Conservation (phyloP, 2,329 filamentous ascomycete species). For the Sclerotinia minor region DNA sequence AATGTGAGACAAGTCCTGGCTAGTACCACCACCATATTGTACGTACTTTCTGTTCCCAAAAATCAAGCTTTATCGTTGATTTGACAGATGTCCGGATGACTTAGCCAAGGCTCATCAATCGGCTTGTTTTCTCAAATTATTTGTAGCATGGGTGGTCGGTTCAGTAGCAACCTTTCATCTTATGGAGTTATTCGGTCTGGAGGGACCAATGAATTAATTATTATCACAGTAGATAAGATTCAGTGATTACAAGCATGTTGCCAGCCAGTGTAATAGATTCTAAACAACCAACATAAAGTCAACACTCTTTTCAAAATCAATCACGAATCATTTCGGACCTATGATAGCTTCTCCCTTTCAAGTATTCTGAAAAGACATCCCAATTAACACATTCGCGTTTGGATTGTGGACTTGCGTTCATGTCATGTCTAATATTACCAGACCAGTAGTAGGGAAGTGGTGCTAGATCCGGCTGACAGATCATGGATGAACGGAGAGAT, state of each 20-base stretch:
- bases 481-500: slow-evolving; percentile 21
- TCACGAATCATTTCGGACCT: slow-evolving; percentile 17
- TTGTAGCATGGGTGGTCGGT: background rate
- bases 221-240: background rate
- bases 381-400: slow-evolving; percentile 22
- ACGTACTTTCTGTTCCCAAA: background rate
- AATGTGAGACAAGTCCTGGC: background rate
- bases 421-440: slow-evolving; percentile 10
- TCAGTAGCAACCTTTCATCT: background rate
- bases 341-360: slow-evolving; percentile 18
- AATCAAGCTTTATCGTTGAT: background rate
- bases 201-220: background rate
- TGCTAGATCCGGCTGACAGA: slow-evolving; percentile 23
- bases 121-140: background rate
- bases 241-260: background rate
- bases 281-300: background rate
- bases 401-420: slow-evolving; percentile 20
- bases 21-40: background rate
- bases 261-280: background rate
- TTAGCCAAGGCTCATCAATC: slow-evolving; percentile 10
- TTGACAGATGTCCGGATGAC: slow-evolving; percentile 6
- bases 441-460: slow-evolving; percentile 24
- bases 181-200: background rate
- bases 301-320: background rate
- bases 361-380: slow-evolving; percentile 15